A percentile compares a stretch with the other conserved stretches of the same genome.
phyloP scores from a whole-genome alignment of 192 early-diverging fungal genomes.

The Rhizophagus clarus region DNA sequence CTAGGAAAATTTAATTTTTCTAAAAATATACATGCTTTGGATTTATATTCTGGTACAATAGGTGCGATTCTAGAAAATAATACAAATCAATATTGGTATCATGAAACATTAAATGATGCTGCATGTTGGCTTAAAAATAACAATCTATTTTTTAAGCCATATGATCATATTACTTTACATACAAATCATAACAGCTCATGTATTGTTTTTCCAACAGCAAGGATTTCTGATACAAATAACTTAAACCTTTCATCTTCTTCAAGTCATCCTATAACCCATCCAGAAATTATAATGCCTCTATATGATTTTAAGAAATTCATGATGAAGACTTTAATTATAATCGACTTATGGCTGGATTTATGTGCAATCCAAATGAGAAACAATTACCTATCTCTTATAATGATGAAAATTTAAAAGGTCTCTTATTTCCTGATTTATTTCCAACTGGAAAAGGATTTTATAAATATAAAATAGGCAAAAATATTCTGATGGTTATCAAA shows the following conservation, averaged over 20 bases:
- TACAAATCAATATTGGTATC: not conserved
- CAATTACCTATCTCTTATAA: not conserved
- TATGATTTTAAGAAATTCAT: not conserved
- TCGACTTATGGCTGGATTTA: not conserved
- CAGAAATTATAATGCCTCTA: too few species aligned
- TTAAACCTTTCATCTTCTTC: too few species aligned
- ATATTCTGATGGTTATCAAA: not conserved
- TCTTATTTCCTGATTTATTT: not conserved
- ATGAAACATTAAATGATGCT: not conserved
- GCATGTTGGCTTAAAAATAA: not conserved
- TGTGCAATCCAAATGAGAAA: not conserved
- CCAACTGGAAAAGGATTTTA: not conserved
- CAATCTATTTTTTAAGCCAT: not conserved
- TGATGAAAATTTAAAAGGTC: not conserved
- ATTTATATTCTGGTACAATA: not conserved
- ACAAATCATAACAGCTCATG: not conserved
- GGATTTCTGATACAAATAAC: not conserved
- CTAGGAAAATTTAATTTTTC: not conserved
- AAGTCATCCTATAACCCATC: not conserved
- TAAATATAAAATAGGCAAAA: too few species aligned
- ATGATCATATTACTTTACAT: not conserved
- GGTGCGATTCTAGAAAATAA: not conserved
- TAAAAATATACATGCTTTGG: not conserved
- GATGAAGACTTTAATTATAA: constrained; percentile 7
- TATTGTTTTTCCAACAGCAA: not conserved